Conservation (phyloP, 2,329 filamentous ascomycete genomes). For the Botryotinia calthae region DNA sequence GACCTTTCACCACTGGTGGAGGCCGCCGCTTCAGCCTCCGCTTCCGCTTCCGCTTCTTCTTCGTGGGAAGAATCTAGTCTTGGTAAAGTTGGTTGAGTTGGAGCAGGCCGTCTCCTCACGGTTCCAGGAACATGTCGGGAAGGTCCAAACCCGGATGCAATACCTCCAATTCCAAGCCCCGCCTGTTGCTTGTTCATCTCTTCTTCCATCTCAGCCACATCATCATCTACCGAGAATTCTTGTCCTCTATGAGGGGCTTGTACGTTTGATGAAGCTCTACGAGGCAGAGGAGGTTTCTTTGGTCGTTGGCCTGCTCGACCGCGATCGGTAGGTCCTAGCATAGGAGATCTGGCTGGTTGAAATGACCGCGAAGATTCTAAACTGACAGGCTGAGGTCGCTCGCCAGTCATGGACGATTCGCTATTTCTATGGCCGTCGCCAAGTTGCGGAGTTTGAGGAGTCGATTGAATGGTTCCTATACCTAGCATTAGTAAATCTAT, state of each 20-base stretch:
- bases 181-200: slow-evolving; percentile 54
- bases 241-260: slow-evolving; percentile 76
- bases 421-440: slow-evolving; percentile 34
- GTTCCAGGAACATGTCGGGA: slow-evolving; percentile 50
- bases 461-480: slow-evolving; percentile 33
- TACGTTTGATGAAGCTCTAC: slow-evolving; percentile 69
- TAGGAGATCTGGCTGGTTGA: slow-evolving; percentile 34
- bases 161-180: slow-evolving; percentile 37
- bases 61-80: slow-evolving; percentile 50
- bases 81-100: slow-evolving; percentile 46
- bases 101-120: slow-evolving; percentile 48
- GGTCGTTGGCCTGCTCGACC: slow-evolving; percentile 39
- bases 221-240: slow-evolving; percentile 89
- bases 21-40: slow-evolving; percentile 20
- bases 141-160: slow-evolving; percentile 41
- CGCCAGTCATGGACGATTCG: slow-evolving; percentile 33
- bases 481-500: background rate
- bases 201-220: slow-evolving; percentile 73
- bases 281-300: slow-evolving; percentile 66
- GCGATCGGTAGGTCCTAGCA: slow-evolving; percentile 37
- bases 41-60: slow-evolving; percentile 42
- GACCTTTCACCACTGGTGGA: slow-evolving; percentile 24
- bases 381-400: slow-evolving; percentile 33
- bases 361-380: slow-evolving; percentile 37
- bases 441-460: slow-evolving; percentile 19